A percentile compares a stretch with the other conserved stretches of the same genome.
Evolutionary conservation across 164 flowering plant genomes (phyloP).

Genomic region (Piper longum): DNA sequence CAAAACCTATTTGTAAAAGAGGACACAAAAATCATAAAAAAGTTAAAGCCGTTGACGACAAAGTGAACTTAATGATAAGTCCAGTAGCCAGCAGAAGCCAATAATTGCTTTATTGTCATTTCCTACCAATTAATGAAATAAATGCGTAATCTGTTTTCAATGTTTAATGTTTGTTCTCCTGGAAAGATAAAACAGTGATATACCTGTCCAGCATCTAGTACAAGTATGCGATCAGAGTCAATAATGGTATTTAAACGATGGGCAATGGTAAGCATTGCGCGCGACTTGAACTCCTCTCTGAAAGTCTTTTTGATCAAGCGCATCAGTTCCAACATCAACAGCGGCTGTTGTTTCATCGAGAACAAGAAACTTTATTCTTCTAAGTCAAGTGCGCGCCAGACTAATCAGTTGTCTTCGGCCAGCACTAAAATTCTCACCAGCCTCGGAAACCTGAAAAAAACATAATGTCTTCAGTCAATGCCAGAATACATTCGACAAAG

Average conservation of each 20-base stretch:
- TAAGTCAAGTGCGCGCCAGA: slow-evolving; percentile 89
- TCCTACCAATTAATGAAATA: no score
- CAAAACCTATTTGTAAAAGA: no score
- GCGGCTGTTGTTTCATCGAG: slow-evolving; percentile 99
- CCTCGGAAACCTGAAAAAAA: slow-evolving; percentile 67
- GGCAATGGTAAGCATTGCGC: slow-evolving; percentile 96
- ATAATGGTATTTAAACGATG: slow-evolving; percentile 92
- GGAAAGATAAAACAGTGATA: background rate
- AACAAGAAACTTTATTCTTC: slow-evolving; percentile 93
- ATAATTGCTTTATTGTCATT: no score
- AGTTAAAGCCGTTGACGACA: no score
- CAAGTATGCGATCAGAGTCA: slow-evolving; percentile 80
- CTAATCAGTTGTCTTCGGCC: slow-evolving; percentile 93
- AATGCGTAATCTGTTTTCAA: no score
- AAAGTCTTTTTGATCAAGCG: slow-evolving; percentile 96
- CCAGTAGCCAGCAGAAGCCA: no score
- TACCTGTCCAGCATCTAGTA: slow-evolving; percentile 89
- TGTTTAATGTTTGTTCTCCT: no score
- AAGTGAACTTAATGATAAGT: no score
- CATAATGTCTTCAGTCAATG: background rate
- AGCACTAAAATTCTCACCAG: slow-evolving; percentile 98
- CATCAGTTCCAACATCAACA: slow-evolving; percentile 98
- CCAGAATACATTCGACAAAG: no score
- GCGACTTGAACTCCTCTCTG: slow-evolving; percentile 84
- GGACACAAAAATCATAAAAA: no score